phyloP scores from a whole-genome alignment of 441 rosid species.

The Eruca vesicaria region DNA sequence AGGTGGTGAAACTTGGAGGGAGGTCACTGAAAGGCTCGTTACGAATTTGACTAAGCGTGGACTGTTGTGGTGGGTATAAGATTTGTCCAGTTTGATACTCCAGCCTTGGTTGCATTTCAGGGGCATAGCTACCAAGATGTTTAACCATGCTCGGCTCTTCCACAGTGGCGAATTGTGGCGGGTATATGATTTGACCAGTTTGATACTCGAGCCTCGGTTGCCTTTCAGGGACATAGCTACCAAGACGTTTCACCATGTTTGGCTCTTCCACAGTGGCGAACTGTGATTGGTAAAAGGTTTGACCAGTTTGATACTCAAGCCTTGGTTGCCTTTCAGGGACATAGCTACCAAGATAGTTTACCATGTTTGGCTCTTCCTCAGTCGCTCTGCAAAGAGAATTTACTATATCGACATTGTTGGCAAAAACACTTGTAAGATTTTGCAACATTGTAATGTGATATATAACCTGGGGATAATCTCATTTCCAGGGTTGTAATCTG shows the following conservation, averaged over 20 bases:
- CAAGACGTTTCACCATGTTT: conserved; percentile 29
- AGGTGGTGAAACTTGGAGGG: conserved; percentile 82
- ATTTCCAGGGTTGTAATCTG: conserved; percentile 40
- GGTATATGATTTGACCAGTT: conserved; percentile 36
- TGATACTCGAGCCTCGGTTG: conserved; percentile 35
- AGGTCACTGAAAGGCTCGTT: conserved; percentile 36
- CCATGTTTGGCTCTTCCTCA: conserved; percentile 34
- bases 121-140: conserved; percentile 35
- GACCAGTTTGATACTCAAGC: conserved; percentile 39
- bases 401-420: not conserved
- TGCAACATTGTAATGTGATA: conserved; percentile 3
- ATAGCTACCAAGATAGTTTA: conserved; percentile 30
- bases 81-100: conserved; percentile 42
- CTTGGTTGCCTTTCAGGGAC: conserved; percentile 41
- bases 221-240: conserved; percentile 45
- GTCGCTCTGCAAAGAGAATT: conserved; percentile 39
- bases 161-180: conserved; percentile 12
- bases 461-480: conserved; percentile 45
- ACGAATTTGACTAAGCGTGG: conserved; percentile 19
- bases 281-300: conserved; percentile 34
- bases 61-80: conserved; percentile 33
- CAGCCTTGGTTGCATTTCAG: conserved; percentile 37
- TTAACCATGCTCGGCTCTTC: conserved; percentile 32
- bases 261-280: conserved; percentile 34
- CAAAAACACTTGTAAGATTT: not conserved